Evolutionary conservation across 345 rosid species (phyloP).

Genomic region (Rhodamnia argentea): DNA sequence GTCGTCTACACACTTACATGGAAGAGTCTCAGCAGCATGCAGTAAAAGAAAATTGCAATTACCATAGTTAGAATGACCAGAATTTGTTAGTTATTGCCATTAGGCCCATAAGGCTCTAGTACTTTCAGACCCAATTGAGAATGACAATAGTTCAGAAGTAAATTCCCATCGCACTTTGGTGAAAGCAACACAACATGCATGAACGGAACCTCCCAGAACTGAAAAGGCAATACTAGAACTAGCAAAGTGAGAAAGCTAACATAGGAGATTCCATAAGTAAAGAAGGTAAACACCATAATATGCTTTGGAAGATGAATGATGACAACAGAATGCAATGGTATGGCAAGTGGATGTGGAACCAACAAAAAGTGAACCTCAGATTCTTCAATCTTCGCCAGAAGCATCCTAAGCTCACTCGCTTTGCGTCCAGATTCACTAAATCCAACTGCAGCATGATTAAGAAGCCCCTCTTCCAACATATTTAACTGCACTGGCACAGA

Average conservation of each 20-base stretch:
- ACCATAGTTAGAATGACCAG: neutral
- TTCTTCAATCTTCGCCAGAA: constrained; percentile 89
- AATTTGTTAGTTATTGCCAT: neutral
- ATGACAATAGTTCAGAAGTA: neutral
- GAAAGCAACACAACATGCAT: neutral
- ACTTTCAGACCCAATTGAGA: neutral
- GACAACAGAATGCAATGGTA: neutral
- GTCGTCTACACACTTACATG: neutral
- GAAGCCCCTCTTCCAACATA: constrained; percentile 93
- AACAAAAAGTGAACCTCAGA: constrained; percentile 58
- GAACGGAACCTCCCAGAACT: neutral
- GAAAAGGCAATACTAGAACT: neutral
- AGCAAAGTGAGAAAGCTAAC: neutral
- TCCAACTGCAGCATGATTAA: constrained; percentile 85
- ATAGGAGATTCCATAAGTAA: neutral
- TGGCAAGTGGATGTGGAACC: neutral
- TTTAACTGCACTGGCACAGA: constrained; percentile 49
- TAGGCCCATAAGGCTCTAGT: neutral
- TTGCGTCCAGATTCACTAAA: constrained; percentile 89
- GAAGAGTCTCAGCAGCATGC: neutral
- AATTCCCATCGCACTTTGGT: neutral
- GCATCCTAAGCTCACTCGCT: constrained; percentile 64
- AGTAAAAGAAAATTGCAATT: neutral
- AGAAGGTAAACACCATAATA: neutral
- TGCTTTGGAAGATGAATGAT: neutral